These are phyloP conservation scores for Candida nanaspora DNA, from an alignment of 805 yeast species.

Conservation along the genomic window DNA sequence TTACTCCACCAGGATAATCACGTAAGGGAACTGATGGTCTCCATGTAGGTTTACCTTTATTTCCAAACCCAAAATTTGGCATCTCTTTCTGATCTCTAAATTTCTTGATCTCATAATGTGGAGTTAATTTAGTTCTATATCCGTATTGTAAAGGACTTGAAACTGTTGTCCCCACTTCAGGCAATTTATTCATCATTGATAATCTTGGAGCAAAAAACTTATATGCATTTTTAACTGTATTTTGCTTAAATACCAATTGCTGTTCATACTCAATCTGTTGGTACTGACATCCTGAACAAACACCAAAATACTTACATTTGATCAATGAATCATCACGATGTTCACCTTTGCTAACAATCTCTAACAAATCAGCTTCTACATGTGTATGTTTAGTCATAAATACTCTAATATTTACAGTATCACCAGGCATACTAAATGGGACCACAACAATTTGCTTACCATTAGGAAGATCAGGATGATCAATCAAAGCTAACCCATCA, in stretches of 20 bases:
- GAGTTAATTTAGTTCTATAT: conserved; percentile 91
- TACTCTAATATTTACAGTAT: conserved; percentile 58
- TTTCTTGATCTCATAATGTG: conserved; percentile 83
- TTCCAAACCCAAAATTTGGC: conserved; percentile 86
- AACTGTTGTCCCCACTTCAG: conserved; percentile 42
- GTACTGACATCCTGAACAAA: conserved; percentile 92
- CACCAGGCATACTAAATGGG: conserved; percentile 90
- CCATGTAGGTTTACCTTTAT: conserved; percentile 75
- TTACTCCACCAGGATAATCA: conserved; percentile 51
- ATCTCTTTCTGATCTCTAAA: conserved; percentile 12
- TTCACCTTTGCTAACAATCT: conserved; percentile 28
- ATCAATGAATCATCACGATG: conserved; percentile 51
- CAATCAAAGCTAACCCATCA: conserved; percentile 72
- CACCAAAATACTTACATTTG: conserved; percentile 79
- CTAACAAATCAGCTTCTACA: conserved; percentile 67
- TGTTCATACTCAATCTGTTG: conserved; percentile 69
- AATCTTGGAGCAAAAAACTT: conserved; percentile 63
- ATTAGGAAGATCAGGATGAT: conserved; percentile 44
- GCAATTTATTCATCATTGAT: conserved; percentile 36
- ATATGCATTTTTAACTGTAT: conserved; percentile 78
- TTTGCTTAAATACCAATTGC: conserved; percentile 66
- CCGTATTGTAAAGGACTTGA: conserved; percentile 68
- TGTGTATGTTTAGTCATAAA: conserved; percentile 72
- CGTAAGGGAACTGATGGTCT: conserved; percentile 31
- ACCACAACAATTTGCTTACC: conserved; percentile 59